Percentiles rank a stretch among this genome's conserved stretches.
Conservation (phyloP, 768 basidiomycete genomes). For the Trametes meyenii region DNA sequence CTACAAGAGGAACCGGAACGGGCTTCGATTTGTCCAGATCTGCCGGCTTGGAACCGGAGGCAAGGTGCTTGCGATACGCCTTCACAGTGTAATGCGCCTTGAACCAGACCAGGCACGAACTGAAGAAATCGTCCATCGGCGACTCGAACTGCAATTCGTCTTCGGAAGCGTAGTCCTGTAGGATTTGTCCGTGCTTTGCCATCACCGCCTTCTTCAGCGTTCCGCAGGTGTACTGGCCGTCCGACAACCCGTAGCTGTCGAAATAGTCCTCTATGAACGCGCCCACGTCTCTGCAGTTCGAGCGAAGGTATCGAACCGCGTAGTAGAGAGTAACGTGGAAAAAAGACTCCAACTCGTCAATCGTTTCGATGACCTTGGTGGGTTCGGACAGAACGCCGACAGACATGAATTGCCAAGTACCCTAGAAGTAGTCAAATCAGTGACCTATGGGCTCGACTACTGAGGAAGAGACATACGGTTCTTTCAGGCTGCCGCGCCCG, state of each 20-base stretch:
- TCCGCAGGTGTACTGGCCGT: conserved; percentile 1
- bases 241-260: neutral
- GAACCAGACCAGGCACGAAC: neutral
- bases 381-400: neutral
- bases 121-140: neutral
- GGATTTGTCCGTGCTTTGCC: neutral
- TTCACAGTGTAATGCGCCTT: conserved; percentile 3
- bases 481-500: neutral
- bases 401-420: conserved; percentile 25
- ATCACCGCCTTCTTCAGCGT: neutral
- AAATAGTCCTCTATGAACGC: conserved; percentile 5
- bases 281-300: conserved; percentile 3
- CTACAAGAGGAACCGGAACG: no score
- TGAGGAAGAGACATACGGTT: conserved; percentile 1
- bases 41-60: no score
- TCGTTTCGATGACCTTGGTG: neutral
- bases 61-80: no score
- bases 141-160: neutral
- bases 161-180: neutral
- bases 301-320: conserved; percentile 4
- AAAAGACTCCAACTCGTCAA: conserved; percentile 25
- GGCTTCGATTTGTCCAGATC: no score
- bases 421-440: conserved; percentile 7
- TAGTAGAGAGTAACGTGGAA: conserved; percentile 18
- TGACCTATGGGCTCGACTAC: neutral